These are phyloP conservation scores for Talaromyces albobiverticillius DNA, from an alignment of 2,329 filamentous ascomycete genomes.

Conservation along the genomic window DNA sequence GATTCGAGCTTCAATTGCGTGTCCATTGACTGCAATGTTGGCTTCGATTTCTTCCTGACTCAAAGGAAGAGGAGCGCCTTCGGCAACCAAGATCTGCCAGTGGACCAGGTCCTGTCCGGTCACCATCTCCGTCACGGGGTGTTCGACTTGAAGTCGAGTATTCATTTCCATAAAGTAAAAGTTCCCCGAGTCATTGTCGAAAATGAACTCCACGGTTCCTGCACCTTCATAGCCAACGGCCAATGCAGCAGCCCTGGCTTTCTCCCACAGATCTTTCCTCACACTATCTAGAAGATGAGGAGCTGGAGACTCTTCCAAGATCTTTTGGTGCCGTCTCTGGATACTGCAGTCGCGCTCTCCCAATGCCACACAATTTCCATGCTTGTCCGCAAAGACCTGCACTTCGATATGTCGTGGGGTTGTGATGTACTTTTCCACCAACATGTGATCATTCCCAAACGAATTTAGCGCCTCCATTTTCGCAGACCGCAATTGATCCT, in stretches of 20 bases:
- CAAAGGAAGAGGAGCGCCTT: constrained; percentile 64
- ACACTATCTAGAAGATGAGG: constrained; percentile 59
- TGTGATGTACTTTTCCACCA: constrained; percentile 67
- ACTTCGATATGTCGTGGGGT: constrained; percentile 66
- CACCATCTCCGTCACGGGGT: constrained; percentile 84
- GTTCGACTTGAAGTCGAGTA: constrained; percentile 89
- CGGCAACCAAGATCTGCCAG: constrained; percentile 90
- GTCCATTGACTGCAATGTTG: constrained; percentile 71
- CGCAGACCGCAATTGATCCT: constrained; percentile 60
- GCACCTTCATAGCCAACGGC: constrained; percentile 65
- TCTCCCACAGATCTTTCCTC: constrained; percentile 63
- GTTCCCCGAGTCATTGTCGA: constrained; percentile 63
- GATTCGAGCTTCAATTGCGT: constrained; percentile 92
- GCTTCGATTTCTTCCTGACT: constrained; percentile 64
- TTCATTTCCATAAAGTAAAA: constrained; percentile 75
- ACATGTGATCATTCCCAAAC: constrained; percentile 65
- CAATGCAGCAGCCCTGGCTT: constrained; percentile 60
- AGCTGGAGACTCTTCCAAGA: constrained; percentile 64
- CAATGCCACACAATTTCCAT: constrained; percentile 62
- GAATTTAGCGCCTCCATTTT: constrained; percentile 63
- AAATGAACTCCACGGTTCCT: constrained; percentile 67
- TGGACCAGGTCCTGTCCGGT: constrained; percentile 78
- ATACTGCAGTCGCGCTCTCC: constrained; percentile 67
- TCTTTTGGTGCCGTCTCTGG: constrained; percentile 64
- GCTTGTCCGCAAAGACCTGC: constrained; percentile 64